Percentiles rank a stretch among this genome's conserved stretches.
Evolutionary conservation across 1,284 basidiomycete species (phyloP).

Genomic region (Jaminaea rosea): DNA sequence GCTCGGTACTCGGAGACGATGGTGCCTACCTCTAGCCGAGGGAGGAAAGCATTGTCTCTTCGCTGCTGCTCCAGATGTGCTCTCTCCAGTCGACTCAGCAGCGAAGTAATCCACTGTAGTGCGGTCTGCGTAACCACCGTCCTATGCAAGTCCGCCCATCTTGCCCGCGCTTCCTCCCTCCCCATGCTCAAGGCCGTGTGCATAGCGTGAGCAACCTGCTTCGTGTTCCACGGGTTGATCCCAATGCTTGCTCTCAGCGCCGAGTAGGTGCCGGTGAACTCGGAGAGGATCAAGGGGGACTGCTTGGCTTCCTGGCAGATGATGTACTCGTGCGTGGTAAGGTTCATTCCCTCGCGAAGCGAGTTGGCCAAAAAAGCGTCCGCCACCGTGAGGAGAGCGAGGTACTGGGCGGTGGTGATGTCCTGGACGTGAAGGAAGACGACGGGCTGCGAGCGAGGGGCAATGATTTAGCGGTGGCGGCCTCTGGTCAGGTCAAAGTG

Average conservation of each 20-base stretch:
- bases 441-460: too few species aligned
- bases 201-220: conserved; percentile 59
- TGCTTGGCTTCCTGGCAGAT: conserved; percentile 55
- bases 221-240: conserved; percentile 58
- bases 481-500: too few species aligned
- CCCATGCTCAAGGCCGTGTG: conserved; percentile 65
- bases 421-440: conserved; percentile 80
- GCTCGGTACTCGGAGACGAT: conserved; percentile 49
- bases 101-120: conserved; percentile 70
- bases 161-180: conserved; percentile 60
- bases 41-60: conserved; percentile 36
- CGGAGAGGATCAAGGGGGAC: conserved; percentile 60
- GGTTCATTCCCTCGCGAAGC: conserved; percentile 76
- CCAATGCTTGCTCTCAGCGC: conserved; percentile 76
- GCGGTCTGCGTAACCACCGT: conserved; percentile 81
- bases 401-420: conserved; percentile 73
- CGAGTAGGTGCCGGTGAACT: conserved; percentile 78
- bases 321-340: conserved; percentile 73
- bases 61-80: conserved; percentile 40
- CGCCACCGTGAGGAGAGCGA: conserved; percentile 69
- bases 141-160: conserved; percentile 76
- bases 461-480: too few species aligned
- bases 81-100: conserved; percentile 53
- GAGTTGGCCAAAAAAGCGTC: conserved; percentile 80
- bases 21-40: conserved; percentile 41